phyloP scores from a whole-genome alignment of 148 eudicot species.

The Cornus kousa region DNA sequence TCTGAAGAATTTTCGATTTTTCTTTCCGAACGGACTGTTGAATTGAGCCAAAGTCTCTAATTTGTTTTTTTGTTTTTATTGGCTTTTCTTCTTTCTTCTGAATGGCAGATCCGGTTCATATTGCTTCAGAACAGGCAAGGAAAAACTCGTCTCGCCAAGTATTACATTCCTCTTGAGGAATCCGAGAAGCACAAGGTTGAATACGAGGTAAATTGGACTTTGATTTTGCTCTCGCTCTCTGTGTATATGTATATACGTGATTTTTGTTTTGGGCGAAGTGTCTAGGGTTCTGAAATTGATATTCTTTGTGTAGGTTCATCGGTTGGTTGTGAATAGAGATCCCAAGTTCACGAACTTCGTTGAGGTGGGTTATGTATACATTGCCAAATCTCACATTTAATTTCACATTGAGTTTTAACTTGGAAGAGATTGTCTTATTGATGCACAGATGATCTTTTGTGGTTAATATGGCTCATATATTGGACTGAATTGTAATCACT shows the following conservation, averaged over 20 bases:
- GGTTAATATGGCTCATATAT: not conserved
- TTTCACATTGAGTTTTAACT: not conserved
- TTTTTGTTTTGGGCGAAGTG: not conserved
- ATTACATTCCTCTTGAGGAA: constrained; percentile 64
- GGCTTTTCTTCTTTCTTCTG: not conserved
- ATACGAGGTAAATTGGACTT: constrained; percentile 42
- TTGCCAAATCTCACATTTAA: not conserved
- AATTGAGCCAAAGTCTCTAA: not conserved
- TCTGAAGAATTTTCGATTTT: too few species aligned
- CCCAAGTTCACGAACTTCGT: constrained; percentile 98
- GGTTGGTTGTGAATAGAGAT: constrained; percentile 94
- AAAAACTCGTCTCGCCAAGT: constrained; percentile 58
- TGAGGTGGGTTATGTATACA: constrained; percentile 48
- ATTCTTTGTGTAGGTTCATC: constrained; percentile 67
- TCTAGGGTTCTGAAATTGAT: constrained; percentile 11
- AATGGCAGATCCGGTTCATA: constrained; percentile 53
- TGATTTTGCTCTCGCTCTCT: not conserved
- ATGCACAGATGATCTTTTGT: not conserved
- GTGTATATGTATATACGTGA: not conserved
- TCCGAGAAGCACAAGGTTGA: constrained; percentile 67
- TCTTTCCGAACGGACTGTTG: not conserved
- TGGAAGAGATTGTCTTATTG: not conserved
- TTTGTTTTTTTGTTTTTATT: not conserved
- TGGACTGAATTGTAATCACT: not conserved
- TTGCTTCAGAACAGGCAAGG: constrained; percentile 61